Percentiles rank a stretch among this genome's conserved stretches.
Conservation (phyloP, 2,329 filamentous ascomycete genomes). For the Aspergillus sp. region DNA sequence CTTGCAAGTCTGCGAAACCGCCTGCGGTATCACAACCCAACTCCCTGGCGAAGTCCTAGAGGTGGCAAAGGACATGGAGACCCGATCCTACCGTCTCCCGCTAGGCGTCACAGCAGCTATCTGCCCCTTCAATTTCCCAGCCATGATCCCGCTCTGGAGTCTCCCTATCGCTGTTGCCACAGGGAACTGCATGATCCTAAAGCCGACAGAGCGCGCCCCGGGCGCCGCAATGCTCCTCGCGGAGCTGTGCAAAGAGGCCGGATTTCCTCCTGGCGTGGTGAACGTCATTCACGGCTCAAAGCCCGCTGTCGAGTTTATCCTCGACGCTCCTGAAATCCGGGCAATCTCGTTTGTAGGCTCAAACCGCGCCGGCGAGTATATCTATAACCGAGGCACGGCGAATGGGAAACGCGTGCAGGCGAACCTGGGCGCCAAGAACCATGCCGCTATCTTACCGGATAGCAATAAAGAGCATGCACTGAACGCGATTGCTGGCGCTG, state of each 20-base stretch:
- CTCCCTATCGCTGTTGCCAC: conserved; percentile 66
- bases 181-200: conserved; percentile 64
- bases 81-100: too few species aligned
- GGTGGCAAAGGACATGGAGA: too few species aligned
- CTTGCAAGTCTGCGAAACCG: too few species aligned
- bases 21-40: too few species aligned
- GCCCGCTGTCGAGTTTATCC: conserved; percentile 67
- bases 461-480: conserved; percentile 68
- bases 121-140: conserved; percentile 54
- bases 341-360: conserved; percentile 68
- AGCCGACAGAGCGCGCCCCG: conserved; percentile 66
- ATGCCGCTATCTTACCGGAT: conserved; percentile 66
- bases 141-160: conserved; percentile 70
- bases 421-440: conserved; percentile 70
- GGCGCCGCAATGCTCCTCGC: conserved; percentile 67
- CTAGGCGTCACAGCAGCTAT: too few species aligned
- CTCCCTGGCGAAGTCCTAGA: too few species aligned
- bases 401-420: conserved; percentile 70
- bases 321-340: conserved; percentile 68
- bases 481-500: conserved; percentile 65
- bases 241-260: conserved; percentile 62
- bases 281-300: conserved; percentile 67
- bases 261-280: conserved; percentile 64
- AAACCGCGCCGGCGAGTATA: conserved; percentile 69
- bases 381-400: conserved; percentile 64